These are phyloP conservation scores for Cercophora samala DNA, from an alignment of 495 filamentous ascomycete genomes.

Conservation along the genomic window DNA sequence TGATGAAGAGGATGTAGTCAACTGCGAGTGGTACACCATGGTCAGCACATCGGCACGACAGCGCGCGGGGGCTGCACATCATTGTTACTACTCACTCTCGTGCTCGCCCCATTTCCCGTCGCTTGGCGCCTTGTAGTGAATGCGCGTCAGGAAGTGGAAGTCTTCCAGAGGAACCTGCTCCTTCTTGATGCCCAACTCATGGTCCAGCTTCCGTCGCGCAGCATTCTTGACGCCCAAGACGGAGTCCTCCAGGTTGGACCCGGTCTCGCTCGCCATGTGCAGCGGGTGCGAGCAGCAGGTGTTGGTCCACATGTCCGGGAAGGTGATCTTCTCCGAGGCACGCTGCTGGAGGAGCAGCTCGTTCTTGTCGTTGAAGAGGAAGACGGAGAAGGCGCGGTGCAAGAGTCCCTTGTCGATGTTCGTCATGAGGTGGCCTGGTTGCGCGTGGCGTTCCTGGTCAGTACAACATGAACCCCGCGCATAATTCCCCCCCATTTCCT, in stretches of 20 bases:
- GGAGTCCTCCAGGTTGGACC: constrained; percentile 73
- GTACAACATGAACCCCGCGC: neutral
- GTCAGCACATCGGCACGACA: constrained; percentile 9
- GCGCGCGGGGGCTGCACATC: neutral
- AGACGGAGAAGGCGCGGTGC: constrained; percentile 95
- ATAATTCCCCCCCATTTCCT: constrained; percentile 3
- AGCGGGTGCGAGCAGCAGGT: constrained; percentile 98
- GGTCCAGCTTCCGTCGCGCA: constrained; percentile 85
- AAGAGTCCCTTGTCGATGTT: constrained; percentile 95
- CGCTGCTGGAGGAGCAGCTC: constrained; percentile 92
- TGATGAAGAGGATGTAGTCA: constrained; percentile 99
- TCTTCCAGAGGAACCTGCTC: constrained; percentile 87
- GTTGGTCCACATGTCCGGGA: constrained; percentile 99
- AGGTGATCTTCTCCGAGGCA: constrained; percentile 96
- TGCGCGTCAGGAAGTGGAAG: constrained; percentile 91
- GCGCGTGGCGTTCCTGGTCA: constrained; percentile 13
- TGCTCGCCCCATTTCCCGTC: constrained; percentile 99
- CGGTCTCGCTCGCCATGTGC: constrained; percentile 86
- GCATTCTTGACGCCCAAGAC: constrained; percentile 83
- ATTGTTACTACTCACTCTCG: constrained; percentile 65
- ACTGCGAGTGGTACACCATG: constrained; percentile 54
- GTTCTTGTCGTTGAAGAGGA: constrained; percentile 90
- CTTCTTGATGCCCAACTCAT: constrained; percentile 89
- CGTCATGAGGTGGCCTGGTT: constrained; percentile 89
- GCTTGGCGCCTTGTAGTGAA: constrained; percentile 97